These are phyloP conservation scores for Hypericum androsaemum DNA, from an alignment of 345 rosid genomes.

Conservation along the genomic window DNA sequence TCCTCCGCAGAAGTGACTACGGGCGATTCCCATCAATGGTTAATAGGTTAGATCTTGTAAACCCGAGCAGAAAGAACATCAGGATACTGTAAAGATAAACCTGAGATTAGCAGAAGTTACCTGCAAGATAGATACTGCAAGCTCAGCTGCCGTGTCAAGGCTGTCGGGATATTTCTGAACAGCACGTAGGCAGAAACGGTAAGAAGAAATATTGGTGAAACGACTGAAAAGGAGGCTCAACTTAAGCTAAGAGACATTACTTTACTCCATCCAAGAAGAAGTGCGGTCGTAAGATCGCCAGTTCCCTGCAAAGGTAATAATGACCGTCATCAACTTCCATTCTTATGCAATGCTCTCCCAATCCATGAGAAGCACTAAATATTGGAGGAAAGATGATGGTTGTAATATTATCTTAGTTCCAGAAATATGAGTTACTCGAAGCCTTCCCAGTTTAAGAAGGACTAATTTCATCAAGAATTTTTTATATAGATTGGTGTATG, in stretches of 20 bases:
- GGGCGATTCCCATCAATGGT: background rate
- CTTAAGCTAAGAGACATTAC: conserved; percentile 31
- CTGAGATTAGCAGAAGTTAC: conserved; percentile 21
- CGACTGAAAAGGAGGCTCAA: background rate
- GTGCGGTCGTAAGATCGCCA: conserved; percentile 96
- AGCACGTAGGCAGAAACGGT: conserved; percentile 4
- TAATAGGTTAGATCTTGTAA: no score
- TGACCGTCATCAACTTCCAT: background rate
- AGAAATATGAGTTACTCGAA: no score
- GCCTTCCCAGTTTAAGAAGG: no score
- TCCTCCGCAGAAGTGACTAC: conserved; percentile 74
- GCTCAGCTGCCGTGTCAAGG: conserved; percentile 82
- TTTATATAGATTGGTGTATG: no score
- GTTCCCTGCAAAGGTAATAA: conserved; percentile 55
- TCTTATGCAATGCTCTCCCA: conserved; percentile 5
- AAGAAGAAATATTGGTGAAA: background rate
- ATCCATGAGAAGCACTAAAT: background rate
- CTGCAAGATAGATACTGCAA: conserved; percentile 97
- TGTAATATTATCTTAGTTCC: no score
- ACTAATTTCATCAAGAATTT: no score
- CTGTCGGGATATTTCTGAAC: conserved; percentile 77
- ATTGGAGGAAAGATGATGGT: no score
- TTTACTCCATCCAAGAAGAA: conserved; percentile 98
- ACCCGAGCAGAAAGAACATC: background rate
- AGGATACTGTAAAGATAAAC: background rate